Base-by-base conservation (phyloP, 2,329 filamentous ascomycete species). In the Lasiodiplodia citricola region DNA sequence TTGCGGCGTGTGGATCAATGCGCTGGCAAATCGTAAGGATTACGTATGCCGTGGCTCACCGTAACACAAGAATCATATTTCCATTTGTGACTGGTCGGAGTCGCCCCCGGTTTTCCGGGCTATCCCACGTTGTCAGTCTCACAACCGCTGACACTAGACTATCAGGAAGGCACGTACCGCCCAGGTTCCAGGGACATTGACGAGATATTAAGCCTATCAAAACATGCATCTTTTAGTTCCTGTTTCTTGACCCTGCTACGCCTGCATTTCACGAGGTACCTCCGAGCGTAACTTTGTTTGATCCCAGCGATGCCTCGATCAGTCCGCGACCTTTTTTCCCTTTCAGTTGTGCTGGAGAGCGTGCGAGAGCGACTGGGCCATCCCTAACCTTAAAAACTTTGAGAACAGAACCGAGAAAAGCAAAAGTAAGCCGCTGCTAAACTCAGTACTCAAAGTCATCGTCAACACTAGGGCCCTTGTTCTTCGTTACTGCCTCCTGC, bases 361-460 rank as follows among this genome's bases (percentile, higher is more conserved):
- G n/a, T 7, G n/a, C 18, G 18, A n/a, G 21, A 47, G 10, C 8
- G 21, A 18, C 44, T 8, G 8, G n/a, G n/a, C 18, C n/a, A 21
- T 14, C 44, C 41, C 11, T 8, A 47, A 47, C 10, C 18, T n/a
- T 18, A 21, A 47, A 47, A 10, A 21, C 7, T 21, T 47, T n/a
- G 18, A 47, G 2, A 47, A 47, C 18, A 21, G 44, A 3, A 21
- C 3, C 44, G 21, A 4, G 3, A n/a, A 21, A 47, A 47, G 18
- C 18, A 44, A 55, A n/a, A 41, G 55, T 11, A 57, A 57, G 18
- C 31, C 18, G 11, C 35, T 18, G 21, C 52, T 23, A 51, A 14
- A 23, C 65, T 70, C 66, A 99, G 82, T 99, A 99, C 84, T 99
- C 96, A 82, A 97, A 99, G 80, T 98, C 94, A 82, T 98, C 95